These are phyloP conservation scores for Tetracladium maxilliforme DNA, from an alignment of 2,329 filamentous ascomycete species.

Conservation along the genomic window DNA sequence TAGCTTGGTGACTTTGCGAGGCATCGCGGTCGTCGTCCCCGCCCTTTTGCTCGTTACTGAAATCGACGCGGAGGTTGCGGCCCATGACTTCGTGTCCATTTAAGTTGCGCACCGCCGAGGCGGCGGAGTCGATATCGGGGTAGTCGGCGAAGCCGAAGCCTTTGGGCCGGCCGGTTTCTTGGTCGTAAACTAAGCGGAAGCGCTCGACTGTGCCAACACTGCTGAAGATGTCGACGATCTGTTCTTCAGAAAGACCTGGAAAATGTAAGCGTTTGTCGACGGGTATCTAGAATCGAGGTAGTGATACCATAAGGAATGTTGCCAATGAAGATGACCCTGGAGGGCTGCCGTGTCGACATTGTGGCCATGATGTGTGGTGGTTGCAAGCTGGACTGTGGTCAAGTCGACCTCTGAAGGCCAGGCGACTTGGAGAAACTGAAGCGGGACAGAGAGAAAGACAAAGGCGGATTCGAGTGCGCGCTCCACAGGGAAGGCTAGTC, in stretches of 20 bases:
- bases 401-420: too few relatives aligned
- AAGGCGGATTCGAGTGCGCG: too few relatives aligned
- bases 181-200: conserved; percentile 89
- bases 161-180: conserved; percentile 86
- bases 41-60: conserved; percentile 79
- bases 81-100: conserved; percentile 95
- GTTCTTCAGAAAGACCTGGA: conserved; percentile 86
- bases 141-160: conserved; percentile 97
- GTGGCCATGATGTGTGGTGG: too few relatives aligned
- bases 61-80: conserved; percentile 86
- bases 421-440: too few relatives aligned
- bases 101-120: conserved; percentile 85
- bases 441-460: too few relatives aligned
- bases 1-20: conserved; percentile 2
- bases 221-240: conserved; percentile 87
- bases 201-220: conserved; percentile 80
- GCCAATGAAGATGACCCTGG: conserved; percentile 70
- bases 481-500: too few relatives aligned
- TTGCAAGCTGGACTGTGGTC: too few relatives aligned
- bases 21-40: conserved; percentile 35
- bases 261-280: conserved; percentile 4
- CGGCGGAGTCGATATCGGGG: conserved; percentile 76
- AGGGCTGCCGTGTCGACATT: conserved; percentile 63
- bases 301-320: conserved; percentile 66
- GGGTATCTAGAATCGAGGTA: conserved; percentile 1